These are phyloP conservation scores for Ciborinia camelliae DNA, from an alignment of 2,329 filamentous ascomycete genomes.

Conservation along the genomic window DNA sequence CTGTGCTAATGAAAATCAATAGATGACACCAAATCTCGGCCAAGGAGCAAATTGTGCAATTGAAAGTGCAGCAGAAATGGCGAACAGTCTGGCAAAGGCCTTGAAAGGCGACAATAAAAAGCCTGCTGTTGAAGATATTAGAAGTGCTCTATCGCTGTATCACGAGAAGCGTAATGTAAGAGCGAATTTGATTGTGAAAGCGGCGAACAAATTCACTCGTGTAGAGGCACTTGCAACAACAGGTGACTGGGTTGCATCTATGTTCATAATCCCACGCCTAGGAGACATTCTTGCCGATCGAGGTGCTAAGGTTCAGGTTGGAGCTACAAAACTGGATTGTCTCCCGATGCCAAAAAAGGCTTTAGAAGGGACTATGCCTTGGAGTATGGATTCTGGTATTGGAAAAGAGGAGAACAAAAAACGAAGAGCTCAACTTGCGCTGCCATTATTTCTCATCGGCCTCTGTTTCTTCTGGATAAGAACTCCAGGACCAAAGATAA, in stretches of 20 bases:
- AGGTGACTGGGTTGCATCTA: constrained; percentile 24
- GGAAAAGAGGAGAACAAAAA: constrained; percentile 12
- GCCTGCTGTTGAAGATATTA: constrained; percentile 3
- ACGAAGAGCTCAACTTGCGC: constrained; percentile 2
- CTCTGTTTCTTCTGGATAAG: constrained; percentile 2
- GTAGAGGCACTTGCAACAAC: constrained; percentile 26
- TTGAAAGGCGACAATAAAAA: constrained; percentile 9
- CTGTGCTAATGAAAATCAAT: not conserved
- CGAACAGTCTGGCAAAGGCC: constrained; percentile 33
- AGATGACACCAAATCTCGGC: constrained; percentile 28
- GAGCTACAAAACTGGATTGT: constrained; percentile 33
- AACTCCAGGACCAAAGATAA: not conserved
- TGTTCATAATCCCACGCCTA: constrained; percentile 23
- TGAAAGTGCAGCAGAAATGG: constrained; percentile 40
- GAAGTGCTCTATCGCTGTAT: constrained; percentile 16
- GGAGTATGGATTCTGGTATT: constrained; percentile 21
- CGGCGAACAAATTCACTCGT: constrained; percentile 29
- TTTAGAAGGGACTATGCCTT: constrained; percentile 32
- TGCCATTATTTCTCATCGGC: constrained; percentile 3
- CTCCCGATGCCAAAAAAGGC: constrained; percentile 33
- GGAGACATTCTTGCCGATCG: constrained; percentile 28
- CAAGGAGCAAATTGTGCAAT: constrained; percentile 44
- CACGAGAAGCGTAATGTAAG: constrained; percentile 27
- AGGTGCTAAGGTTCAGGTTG: constrained; percentile 26
- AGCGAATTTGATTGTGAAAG: constrained; percentile 26